A percentile compares a stretch with the other conserved stretches of the same genome.
These are phyloP conservation scores for Batkoa obscura DNA, from an alignment of 371 early-diverging fungal genomes.

Conservation along the genomic window DNA sequence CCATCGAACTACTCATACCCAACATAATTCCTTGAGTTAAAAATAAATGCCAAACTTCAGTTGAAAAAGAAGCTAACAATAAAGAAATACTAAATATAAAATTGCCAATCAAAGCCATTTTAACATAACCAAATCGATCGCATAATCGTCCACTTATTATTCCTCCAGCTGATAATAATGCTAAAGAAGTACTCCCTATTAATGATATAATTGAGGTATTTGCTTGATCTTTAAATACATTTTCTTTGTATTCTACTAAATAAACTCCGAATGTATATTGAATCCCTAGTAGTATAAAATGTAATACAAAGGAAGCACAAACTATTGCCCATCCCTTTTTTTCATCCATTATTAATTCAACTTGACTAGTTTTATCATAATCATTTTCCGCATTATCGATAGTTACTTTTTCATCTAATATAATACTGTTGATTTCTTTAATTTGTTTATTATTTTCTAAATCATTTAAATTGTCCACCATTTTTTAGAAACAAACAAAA, in stretches of 20 bases:
- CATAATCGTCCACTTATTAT: slow-evolving; percentile 17
- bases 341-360: no score
- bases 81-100: slow-evolving; percentile 17
- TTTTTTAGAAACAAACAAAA: no score
- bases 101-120: slow-evolving; percentile 16
- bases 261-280: slow-evolving; percentile 10
- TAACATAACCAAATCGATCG: slow-evolving; percentile 19
- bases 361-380: no score
- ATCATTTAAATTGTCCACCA: no score
- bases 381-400: no score
- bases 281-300: slow-evolving; percentile 12
- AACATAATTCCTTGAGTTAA: slow-evolving; percentile 26
- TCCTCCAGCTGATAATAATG: slow-evolving; percentile 17
- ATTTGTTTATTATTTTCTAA: no score
- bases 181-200: slow-evolving; percentile 22
- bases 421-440: no score
- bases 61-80: slow-evolving; percentile 12
- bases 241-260: neutral
- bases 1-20: slow-evolving; percentile 26
- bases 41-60: slow-evolving; percentile 26
- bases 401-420: no score
- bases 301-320: slow-evolving; percentile 12
- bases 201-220: slow-evolving; percentile 18
- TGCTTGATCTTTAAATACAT: slow-evolving; percentile 3
- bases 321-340: slow-evolving; percentile 1